Percentiles rank a stretch among this genome's conserved stretches.
These are phyloP conservation scores for Trichoderma hamatum DNA, from an alignment of 2,329 filamentous ascomycete species.

Conservation along the genomic window DNA sequence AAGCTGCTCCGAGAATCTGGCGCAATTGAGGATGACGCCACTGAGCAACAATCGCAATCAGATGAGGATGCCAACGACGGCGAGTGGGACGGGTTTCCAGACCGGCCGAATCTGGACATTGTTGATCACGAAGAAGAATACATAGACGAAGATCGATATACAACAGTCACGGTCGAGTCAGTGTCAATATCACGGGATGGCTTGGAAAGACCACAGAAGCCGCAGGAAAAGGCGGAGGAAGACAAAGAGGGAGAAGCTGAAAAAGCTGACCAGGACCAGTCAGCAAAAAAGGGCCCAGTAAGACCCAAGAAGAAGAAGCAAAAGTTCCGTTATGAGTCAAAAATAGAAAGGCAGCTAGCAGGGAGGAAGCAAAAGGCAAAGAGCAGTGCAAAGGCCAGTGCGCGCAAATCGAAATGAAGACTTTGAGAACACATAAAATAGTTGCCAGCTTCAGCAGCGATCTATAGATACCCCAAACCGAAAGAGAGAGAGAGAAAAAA, in stretches of 20 bases:
- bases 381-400: constrained; percentile 60
- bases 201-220: constrained; percentile 57
- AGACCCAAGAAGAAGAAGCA: constrained; percentile 79
- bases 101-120: constrained; percentile 51
- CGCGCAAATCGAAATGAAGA: constrained; percentile 32
- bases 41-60: background rate
- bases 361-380: constrained; percentile 72
- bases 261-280: constrained; percentile 38
- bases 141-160: constrained; percentile 93
- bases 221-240: constrained; percentile 44
- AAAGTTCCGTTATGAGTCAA: constrained; percentile 91
- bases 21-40: constrained; percentile 42
- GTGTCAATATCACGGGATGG: constrained; percentile 79
- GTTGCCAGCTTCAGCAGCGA: constrained; percentile 8
- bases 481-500: constrained; percentile 31
- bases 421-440: background rate
- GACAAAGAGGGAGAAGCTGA: constrained; percentile 38
- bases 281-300: constrained; percentile 36
- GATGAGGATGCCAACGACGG: constrained; percentile 48
- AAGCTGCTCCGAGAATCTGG: constrained; percentile 66
- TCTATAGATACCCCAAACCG: constrained; percentile 41
- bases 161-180: constrained; percentile 89
- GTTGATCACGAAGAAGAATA: constrained; percentile 90
- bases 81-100: constrained; percentile 69
- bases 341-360: constrained; percentile 77